Evolutionary conservation across 768 basidiomycete genomes (phyloP).

Genomic region (Coprinopsis cinerea): DNA sequence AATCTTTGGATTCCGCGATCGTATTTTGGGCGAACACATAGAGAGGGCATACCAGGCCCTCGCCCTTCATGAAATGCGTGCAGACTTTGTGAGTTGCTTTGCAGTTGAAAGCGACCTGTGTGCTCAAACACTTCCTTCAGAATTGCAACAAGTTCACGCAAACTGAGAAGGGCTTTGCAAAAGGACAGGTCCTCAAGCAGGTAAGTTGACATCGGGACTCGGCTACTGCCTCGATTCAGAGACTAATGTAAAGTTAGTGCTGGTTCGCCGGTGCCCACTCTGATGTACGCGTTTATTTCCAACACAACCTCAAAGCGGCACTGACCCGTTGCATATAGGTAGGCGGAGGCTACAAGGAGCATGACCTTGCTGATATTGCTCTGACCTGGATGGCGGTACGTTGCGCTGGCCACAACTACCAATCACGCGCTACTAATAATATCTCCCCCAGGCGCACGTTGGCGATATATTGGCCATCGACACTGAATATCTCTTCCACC

Average conservation of each 20-base stretch:
- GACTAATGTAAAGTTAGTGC: no score
- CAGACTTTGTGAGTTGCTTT: conserved; percentile 53
- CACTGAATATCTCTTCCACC: conserved; percentile 40
- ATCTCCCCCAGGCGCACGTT: conserved; percentile 43
- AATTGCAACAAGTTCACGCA: conserved; percentile 60
- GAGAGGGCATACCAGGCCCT: conserved; percentile 64
- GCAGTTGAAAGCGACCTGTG: background rate
- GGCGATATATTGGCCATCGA: conserved; percentile 53
- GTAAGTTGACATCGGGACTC: conserved; percentile 30
- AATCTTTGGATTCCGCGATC: conserved; percentile 64
- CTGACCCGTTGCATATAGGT: conserved; percentile 33
- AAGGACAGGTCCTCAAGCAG: conserved; percentile 59
- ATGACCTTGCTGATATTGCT: conserved; percentile 62
- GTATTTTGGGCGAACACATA: conserved; percentile 54
- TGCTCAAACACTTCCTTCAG: conserved; percentile 24
- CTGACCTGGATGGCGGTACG: conserved; percentile 61
- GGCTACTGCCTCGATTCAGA: no score
- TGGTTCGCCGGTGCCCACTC: conserved; percentile 58
- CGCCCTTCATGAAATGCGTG: conserved; percentile 60
- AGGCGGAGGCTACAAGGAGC: conserved; percentile 63
- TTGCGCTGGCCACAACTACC: conserved; percentile 7
- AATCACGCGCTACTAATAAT: background rate
- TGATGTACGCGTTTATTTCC: no score
- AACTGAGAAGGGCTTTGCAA: conserved; percentile 41
- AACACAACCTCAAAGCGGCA: background rate